Evolutionary conservation across 208 protist species (phyloP), one percentile per base, ranked within the genome.

Genomic region (Naegleria gruberi): DNA sequence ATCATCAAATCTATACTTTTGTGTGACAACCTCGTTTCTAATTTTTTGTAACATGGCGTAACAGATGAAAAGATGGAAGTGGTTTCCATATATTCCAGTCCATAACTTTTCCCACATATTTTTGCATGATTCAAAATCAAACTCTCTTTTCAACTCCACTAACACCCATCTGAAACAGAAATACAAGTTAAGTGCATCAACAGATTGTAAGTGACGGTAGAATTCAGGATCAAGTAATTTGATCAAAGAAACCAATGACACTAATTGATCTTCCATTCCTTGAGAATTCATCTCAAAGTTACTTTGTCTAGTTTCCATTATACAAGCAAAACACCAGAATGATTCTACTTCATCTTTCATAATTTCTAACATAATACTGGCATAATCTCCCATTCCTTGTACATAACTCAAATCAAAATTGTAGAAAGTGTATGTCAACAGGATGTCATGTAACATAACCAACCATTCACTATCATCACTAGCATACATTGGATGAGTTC

Each of bases 391-490:
- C 96, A 98, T 97, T 40, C 92, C 92, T 87, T 97, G 95, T 47
- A 93, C 95, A 93, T 98, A 98, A 77, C 95, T 95, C n/a, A 97
- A 91, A 85, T 98, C 96, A 93, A 97, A 96, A 92, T 98, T 96
- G 81, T 94, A 94, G 92, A 97, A 95, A 41, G 94, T 93, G 91
- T 97, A 94, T 10, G 95, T 94, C 87, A 97, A 92, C 40, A 98
- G 93, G 3, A 97, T 91, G 86, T 95, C 83, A n/a, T 91, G 92
- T 55, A 98, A 84, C 46, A 91, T 88, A n/a, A 74, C 65, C 81
- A 96, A 92, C 83, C 94, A 94, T 46, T 90, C 88, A 15, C 93
- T 91, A 12, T 92, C 90, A 30, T 94, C 93, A 6, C 94, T 93
- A 57, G 88, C 47, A 84, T 94, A 96, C 30, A 92, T 89, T 0